Evolutionary conservation across 192 early-diverging fungal species (phyloP), one percentile per base, ranked within the genome.

Genomic region (Funneliformis geosporum): DNA sequence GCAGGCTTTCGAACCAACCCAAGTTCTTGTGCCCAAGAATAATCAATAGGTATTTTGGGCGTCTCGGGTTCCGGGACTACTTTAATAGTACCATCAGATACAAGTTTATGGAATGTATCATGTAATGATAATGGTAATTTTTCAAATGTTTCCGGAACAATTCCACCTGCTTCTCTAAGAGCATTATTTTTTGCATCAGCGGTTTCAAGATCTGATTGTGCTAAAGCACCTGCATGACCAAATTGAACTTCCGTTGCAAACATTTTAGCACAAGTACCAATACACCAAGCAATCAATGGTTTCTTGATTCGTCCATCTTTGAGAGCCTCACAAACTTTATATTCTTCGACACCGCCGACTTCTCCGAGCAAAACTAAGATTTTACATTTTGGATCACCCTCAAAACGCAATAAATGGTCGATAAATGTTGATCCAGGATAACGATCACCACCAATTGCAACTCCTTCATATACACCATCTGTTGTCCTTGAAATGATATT

Each of bases 201-300:
- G 4, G 97, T 99, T 88, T 99, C 97, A 75, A 92, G 76, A 87
- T 96, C 96, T 28, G 95, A 96, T 89, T 97, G 95, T 76, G 97
- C 97, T 72, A 99, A 89, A 11, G 95, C 94, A 71, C 97, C 97
- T 76, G 97, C 97, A 85, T 99, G 97, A 80, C 97, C 97, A 80
- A 99, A 99, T 89, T 99, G 97, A 61, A 99, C 94, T 86, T 98
- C 96, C 25, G 97, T 99, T 64, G 93, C 93, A 89, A 99, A 99
- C 94, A 99, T 98, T 87, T 94, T 97, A 42, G 96, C 97, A 85
- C 97, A 99, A 43, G 97, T 99, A 80, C 97, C 97, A 84, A 99
- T 99, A 88, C 95, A 96, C 97, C 97, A 99, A 9, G 97, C 97
- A 70, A 99, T 94, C 23, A 99, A 94, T n/a, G 97, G 97, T 90